Percentiles rank a stretch among this genome's conserved stretches.
phyloP scores from a whole-genome alignment of 257 asterid genomes.

The Primulina tabacum region DNA sequence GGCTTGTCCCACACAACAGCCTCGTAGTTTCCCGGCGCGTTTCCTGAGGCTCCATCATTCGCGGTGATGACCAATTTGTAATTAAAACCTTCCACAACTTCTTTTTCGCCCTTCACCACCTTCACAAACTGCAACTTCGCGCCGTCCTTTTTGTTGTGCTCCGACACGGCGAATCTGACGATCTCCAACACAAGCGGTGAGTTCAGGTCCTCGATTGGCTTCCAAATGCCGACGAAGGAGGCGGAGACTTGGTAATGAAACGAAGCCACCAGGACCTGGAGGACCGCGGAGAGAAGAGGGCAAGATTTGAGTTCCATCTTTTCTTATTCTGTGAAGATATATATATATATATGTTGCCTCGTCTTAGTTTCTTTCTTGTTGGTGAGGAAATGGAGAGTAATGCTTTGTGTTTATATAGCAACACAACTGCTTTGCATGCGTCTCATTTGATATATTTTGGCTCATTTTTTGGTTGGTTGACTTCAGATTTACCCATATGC shows the following conservation, averaged over 20 bases:
- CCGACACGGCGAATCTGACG: background rate
- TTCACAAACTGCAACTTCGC: background rate
- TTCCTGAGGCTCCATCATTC: background rate
- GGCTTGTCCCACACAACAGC: background rate
- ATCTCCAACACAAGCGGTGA: background rate
- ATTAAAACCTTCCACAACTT: background rate
- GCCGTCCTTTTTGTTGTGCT: background rate
- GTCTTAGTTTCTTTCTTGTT: background rate
- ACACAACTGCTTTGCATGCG: background rate
- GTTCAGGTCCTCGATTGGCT: constrained; percentile 4
- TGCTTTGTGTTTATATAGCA: background rate
- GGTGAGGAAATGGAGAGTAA: background rate
- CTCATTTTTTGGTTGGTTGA: background rate
- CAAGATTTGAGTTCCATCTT: background rate
- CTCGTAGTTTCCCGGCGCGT: background rate
- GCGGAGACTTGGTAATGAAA: background rate
- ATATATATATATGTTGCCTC: too few species aligned
- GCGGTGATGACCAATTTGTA: background rate
- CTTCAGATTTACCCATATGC: too few species aligned
- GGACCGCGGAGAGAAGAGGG: background rate
- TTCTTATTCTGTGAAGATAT: background rate
- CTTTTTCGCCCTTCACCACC: background rate
- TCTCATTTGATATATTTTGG: too few species aligned
- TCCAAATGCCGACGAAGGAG: background rate
- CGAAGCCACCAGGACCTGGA: background rate